Conservation (phyloP, 2,329 filamentous ascomycete genomes). For the Lachnellula occidentalis region DNA sequence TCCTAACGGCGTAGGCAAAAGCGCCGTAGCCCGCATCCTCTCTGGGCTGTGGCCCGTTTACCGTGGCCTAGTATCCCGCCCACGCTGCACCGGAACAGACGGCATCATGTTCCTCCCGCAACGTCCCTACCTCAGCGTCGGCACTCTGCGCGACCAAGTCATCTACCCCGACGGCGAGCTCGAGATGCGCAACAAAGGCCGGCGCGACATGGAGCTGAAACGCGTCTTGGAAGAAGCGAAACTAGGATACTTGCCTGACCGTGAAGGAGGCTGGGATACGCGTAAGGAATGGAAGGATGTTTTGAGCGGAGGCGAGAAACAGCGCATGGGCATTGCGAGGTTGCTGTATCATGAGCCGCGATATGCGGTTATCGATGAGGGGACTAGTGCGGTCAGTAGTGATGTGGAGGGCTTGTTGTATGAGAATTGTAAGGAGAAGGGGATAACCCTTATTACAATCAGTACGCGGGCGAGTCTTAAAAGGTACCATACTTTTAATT, state of each 20-base stretch:
- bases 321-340: constrained; percentile 85
- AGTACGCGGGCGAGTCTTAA: constrained; percentile 91
- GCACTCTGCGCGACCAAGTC: constrained; percentile 91
- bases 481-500: constrained; percentile 90
- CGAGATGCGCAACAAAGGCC: constrained; percentile 81
- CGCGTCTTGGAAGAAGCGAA: constrained; percentile 75
- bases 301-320: constrained; percentile 94
- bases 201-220: constrained; percentile 72
- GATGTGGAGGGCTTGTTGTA: constrained; percentile 94
- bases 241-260: constrained; percentile 81
- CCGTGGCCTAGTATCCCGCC: constrained; percentile 82
- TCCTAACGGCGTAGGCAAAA: constrained; percentile 92
- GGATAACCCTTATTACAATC: constrained; percentile 93
- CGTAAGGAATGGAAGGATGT: constrained; percentile 99
- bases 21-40: constrained; percentile 77
- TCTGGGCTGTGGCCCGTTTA: constrained; percentile 96
- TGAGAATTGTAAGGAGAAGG: constrained; percentile 85
- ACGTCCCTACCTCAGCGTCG: constrained; percentile 83
- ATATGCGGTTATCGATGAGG: constrained; percentile 93
- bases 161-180: constrained; percentile 94
- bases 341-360: constrained; percentile 90
- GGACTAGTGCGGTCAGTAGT: constrained; percentile 86
- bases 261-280: constrained; percentile 95
- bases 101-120: constrained; percentile 99
- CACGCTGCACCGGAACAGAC: constrained; percentile 72